Conservation (phyloP, 2,329 filamentous ascomycete genomes). For the Xylariomycetidae sp. region DNA sequence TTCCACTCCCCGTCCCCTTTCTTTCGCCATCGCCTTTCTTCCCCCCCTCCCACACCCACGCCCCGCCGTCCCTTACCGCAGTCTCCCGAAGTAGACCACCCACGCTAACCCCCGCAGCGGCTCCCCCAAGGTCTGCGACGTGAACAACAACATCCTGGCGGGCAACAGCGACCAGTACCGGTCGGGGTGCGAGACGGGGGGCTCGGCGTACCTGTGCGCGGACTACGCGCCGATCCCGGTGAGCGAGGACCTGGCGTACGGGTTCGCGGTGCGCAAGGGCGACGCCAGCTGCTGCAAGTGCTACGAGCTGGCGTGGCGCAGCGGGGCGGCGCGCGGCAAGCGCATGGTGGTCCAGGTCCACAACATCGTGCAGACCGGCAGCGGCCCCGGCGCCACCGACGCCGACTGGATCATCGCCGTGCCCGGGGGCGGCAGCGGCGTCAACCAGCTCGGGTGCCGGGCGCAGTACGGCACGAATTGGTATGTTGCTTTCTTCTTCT, state of each 20-base stretch:
- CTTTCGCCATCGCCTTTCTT: too few relatives aligned
- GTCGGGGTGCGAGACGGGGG: slow-evolving; percentile 1
- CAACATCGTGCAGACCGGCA: too few relatives aligned
- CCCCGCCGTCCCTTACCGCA: too few relatives aligned
- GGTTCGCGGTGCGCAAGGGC: slow-evolving; percentile 1
- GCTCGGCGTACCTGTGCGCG: neutral
- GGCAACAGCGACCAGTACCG: neutral
- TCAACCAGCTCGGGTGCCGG: too few relatives aligned
- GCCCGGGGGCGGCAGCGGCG: too few relatives aligned
- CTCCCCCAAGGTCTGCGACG: slow-evolving; percentile 1
- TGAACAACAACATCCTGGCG: slow-evolving; percentile 1
- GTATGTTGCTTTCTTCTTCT: too few relatives aligned
- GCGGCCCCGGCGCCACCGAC: neutral
- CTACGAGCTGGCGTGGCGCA: neutral
- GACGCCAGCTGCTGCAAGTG: slow-evolving; percentile 2
- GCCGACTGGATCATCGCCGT: too few relatives aligned
- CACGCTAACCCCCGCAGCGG: neutral
- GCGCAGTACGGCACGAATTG: too few relatives aligned
- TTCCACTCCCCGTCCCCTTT: too few relatives aligned
- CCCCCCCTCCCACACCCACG: too few relatives aligned
- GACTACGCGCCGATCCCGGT: slow-evolving; percentile 1
- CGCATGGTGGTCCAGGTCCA: slow-evolving; percentile 1
- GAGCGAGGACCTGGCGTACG: slow-evolving; percentile 1
- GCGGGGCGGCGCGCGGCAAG: neutral
- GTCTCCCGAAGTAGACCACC: neutral